Percentiles rank a stretch among this genome's conserved stretches.
Conservation (phyloP, 805 yeast genomes). For the Kodamaea laetipori region DNA sequence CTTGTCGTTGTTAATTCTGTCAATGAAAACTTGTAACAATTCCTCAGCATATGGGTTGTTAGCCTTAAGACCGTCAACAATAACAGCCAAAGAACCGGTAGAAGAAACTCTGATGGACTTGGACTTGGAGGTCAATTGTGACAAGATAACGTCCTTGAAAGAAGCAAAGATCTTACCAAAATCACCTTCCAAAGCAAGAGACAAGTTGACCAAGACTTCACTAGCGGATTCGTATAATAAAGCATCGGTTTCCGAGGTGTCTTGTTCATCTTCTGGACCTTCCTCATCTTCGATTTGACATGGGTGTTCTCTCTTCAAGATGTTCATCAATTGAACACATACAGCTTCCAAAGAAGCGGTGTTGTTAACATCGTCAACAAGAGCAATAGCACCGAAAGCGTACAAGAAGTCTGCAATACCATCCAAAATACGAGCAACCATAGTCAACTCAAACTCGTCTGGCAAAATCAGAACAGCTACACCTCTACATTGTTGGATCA, state of each 20-base stretch:
- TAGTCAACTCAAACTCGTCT: slow-evolving; percentile 81
- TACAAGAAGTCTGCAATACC: slow-evolving; percentile 66
- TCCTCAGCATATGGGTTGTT: slow-evolving; percentile 68
- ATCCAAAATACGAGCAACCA: slow-evolving; percentile 79
- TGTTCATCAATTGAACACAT: slow-evolving; percentile 67
- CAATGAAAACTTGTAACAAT: slow-evolving; percentile 67
- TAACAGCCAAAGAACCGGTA: slow-evolving; percentile 89
- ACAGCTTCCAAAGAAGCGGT: slow-evolving; percentile 58
- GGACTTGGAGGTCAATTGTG: slow-evolving; percentile 61
- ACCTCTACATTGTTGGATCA: slow-evolving; percentile 67
- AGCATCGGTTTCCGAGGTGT: slow-evolving; percentile 52
- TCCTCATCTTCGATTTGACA: slow-evolving; percentile 77
- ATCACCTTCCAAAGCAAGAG: slow-evolving; percentile 76
- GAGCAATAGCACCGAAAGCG: slow-evolving; percentile 71
- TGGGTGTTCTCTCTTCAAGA: slow-evolving; percentile 80
- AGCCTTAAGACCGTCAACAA: slow-evolving; percentile 70
- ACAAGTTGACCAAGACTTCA: slow-evolving; percentile 79
- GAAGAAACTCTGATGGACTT: slow-evolving; percentile 71
- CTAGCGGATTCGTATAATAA: slow-evolving; percentile 80
- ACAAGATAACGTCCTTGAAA: slow-evolving; percentile 64
- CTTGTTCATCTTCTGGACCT: slow-evolving; percentile 56
- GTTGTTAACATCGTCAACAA: slow-evolving; percentile 61
- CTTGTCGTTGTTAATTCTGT: slow-evolving; percentile 70
- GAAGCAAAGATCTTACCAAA: slow-evolving; percentile 72
- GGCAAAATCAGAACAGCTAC: slow-evolving; percentile 62